A percentile compares a stretch with the other conserved stretches of the same genome.
Evolutionary conservation across 2,329 filamentous ascomycete species (phyloP).

Genomic region (Alternaria longipes): DNA sequence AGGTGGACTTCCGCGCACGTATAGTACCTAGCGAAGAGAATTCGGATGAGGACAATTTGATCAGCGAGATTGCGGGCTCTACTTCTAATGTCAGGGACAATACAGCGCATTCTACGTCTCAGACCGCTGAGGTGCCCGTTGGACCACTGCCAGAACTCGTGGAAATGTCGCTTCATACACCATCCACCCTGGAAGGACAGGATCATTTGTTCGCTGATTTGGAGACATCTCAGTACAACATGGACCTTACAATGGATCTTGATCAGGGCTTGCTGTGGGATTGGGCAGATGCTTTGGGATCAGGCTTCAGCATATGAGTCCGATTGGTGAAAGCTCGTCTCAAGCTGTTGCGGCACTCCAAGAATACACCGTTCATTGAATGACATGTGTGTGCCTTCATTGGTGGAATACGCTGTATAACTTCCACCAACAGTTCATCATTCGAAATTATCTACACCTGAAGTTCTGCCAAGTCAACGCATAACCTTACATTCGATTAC

Average conservation of each 20-base stretch:
- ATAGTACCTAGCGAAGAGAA: slow-evolving; percentile 1
- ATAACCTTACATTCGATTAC: too few relatives aligned
- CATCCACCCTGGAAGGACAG: neutral
- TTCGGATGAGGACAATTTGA: slow-evolving; percentile 8
- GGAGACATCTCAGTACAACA: slow-evolving; percentile 2
- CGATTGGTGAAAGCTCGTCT: neutral
- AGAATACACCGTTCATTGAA: too few relatives aligned
- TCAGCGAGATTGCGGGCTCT: neutral
- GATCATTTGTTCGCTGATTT: slow-evolving; percentile 6
- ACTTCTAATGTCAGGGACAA: neutral
- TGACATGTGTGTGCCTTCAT: too few relatives aligned
- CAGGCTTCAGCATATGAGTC: neutral
- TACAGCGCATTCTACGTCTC: neutral
- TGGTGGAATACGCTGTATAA: too few relatives aligned
- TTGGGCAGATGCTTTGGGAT: slow-evolving; percentile 20
- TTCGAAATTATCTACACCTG: too few relatives aligned
- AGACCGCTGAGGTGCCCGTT: too few relatives aligned
- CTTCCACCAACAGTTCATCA: too few relatives aligned
- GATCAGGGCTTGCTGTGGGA: slow-evolving; percentile 16
- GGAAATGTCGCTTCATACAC: neutral
- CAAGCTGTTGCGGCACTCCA: neutral
- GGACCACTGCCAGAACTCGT: neutral
- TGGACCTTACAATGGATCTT: neutral
- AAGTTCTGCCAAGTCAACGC: too few relatives aligned
- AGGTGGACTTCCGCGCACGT: slow-evolving; percentile 20